phyloP scores from a whole-genome alignment of 331 rosid genomes.

The Quercus lobata region DNA sequence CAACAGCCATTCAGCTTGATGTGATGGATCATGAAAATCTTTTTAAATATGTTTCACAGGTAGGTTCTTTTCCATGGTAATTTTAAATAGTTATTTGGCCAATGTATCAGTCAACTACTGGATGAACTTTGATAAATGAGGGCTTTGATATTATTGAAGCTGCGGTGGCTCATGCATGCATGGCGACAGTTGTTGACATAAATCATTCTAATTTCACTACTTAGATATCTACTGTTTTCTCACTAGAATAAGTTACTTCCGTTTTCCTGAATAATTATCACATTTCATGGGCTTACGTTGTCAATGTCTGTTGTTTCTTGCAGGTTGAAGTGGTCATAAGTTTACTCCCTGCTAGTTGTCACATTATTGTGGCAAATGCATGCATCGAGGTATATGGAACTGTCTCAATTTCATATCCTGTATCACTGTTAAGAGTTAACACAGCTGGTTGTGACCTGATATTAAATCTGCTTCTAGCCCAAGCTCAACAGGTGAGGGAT shows the following conservation, averaged over 20 bases:
- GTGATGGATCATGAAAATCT: conserved; percentile 58
- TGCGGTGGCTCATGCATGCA: not conserved
- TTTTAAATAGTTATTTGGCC: not conserved
- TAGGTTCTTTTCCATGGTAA: conserved; percentile 24
- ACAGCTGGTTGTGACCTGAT: not conserved
- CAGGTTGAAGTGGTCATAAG: conserved; percentile 95
- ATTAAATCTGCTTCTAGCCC: not conserved
- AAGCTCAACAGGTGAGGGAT: not conserved
- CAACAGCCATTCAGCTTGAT: conserved; percentile 75
- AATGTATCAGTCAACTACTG: not conserved
- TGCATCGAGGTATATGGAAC: conserved; percentile 69
- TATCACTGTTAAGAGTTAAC: not conserved
- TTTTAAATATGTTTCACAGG: conserved; percentile 65
- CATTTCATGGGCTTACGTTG: conserved; percentile 1
- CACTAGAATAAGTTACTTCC: not conserved
- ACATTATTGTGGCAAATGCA: conserved; percentile 67
- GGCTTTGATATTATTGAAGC: no score
- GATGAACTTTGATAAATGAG: not conserved
- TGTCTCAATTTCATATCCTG: conserved; percentile 17
- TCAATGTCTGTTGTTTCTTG: conserved; percentile 9
- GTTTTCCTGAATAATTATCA: not conserved
- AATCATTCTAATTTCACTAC: not conserved
- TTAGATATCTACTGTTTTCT: not conserved
- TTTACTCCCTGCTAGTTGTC: conserved; percentile 79
- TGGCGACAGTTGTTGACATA: not conserved